Evolutionary conservation across 2,329 filamentous ascomycete genomes (phyloP), one percentile per base, ranked within the genome.

Genomic region (Aschersonia sp.): DNA sequence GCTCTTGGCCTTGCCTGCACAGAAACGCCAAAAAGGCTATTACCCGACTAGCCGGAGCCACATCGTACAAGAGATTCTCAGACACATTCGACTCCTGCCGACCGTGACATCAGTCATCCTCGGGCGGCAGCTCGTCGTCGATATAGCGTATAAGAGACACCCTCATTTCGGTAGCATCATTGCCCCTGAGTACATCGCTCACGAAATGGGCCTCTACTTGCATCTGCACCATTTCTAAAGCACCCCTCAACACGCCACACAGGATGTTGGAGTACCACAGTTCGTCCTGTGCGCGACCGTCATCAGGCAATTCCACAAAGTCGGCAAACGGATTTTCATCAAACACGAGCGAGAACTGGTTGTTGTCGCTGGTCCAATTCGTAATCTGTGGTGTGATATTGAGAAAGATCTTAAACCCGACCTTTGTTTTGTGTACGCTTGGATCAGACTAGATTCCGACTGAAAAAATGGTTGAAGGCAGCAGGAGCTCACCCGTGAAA

Each of bases 151-250:
- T 78, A 57, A 98, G 68, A 31, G 87, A 87, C 59, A 98, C 83
- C 59, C 90, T 78, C 86, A 98, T 96, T 71, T 98, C 92, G 1
- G 92, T 98, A 14, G 86, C 90, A 62, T 98, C 92, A 59, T 96
- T 90, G 4, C 92, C 92, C 49, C 88, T 80, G 51, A 98, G 71
- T 33, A 95, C 77, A 63, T 98, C 92, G 63, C 87, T 96, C 59
- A 94, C 85, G 63, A 97, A 98, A 61, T 94, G 89, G 44, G 87
- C 87, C 63, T 98, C 90, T 4, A 97, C 88, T 66, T 97, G 92
- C 87, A 97, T 95, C 75, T 97, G 90, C 60, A 97, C 90, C 92
- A 98, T 98, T 66, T 98, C 92, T 50, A 98, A 66, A 1, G 90
- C 83, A 11, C 92, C 92, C 56, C 92, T 76, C 51, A 98, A 70